phyloP scores from a whole-genome alignment of 2,329 filamentous ascomycete species.

The Proliferodiscus dingleyae region DNA sequence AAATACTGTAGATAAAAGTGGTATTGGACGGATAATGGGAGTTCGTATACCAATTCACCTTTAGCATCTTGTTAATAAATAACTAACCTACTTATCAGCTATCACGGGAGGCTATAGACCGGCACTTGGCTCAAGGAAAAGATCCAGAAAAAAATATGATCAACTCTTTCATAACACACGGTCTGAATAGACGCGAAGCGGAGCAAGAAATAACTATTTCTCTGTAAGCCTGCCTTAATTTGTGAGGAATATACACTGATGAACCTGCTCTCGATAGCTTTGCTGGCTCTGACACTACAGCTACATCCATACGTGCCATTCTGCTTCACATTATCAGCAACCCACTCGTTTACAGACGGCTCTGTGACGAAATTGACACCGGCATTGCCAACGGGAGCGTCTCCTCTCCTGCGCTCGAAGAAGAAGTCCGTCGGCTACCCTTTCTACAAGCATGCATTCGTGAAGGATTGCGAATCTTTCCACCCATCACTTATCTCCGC shows the following conservation, averaged over 20 bases:
- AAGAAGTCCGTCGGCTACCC: slow-evolving; percentile 36
- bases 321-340: slow-evolving; percentile 16
- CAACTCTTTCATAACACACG: slow-evolving; percentile 35
- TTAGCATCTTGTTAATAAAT: not conserved
- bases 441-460: slow-evolving; percentile 48
- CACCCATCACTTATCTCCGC: slow-evolving; percentile 34
- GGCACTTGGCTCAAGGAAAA: slow-evolving; percentile 39
- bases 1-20: slow-evolving; percentile 34
- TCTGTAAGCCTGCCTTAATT: slow-evolving; percentile 22
- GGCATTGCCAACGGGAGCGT: not conserved
- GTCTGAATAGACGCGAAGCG: slow-evolving; percentile 3
- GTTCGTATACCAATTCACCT: slow-evolving; percentile 29
- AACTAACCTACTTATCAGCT: not conserved
- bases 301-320: slow-evolving; percentile 42
- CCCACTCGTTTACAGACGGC: slow-evolving; percentile 8
- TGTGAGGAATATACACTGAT: not conserved
- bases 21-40: slow-evolving; percentile 39
- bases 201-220: slow-evolving; percentile 12
- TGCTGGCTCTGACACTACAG: slow-evolving; percentile 54
- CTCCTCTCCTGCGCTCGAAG: slow-evolving; percentile 8
- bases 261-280: slow-evolving; percentile 26
- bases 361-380: slow-evolving; percentile 13
- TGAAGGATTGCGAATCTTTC: slow-evolving; percentile 44
- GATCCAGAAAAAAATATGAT: slow-evolving; percentile 44
- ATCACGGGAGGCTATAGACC: slow-evolving; percentile 32